These are phyloP conservation scores for Phytophthora quininea DNA, from an alignment of 352 stramenopile genomes.

Conservation along the genomic window DNA sequence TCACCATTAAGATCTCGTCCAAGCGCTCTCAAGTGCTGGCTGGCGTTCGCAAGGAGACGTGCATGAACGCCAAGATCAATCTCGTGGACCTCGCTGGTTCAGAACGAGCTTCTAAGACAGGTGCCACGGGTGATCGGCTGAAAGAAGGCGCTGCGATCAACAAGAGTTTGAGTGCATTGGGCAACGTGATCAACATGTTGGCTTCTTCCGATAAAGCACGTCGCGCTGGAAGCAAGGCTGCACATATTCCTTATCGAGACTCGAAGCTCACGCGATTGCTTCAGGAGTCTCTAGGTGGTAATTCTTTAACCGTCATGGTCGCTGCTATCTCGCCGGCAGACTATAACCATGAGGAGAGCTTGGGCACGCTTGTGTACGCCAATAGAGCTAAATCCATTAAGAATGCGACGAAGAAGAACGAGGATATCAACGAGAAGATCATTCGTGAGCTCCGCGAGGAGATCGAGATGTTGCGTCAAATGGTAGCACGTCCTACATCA, in stretches of 20 bases:
- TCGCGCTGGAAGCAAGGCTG: conserved; percentile 36
- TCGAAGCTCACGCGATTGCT: conserved; percentile 92
- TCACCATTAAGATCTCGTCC: conserved; percentile 91
- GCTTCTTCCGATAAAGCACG: conserved; percentile 50
- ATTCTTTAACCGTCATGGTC: conserved; percentile 95
- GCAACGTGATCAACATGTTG: conserved; percentile 93
- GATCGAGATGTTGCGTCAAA: conserved; percentile 90
- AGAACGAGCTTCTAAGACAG: conserved; percentile 89
- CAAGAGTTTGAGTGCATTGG: conserved; percentile 90
- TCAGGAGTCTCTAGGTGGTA: conserved; percentile 91
- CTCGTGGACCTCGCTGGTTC: conserved; percentile 92
- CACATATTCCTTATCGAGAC: conserved; percentile 91
- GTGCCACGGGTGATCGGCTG: conserved; percentile 82
- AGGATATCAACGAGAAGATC: conserved; percentile 92
- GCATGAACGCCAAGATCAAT: conserved; percentile 91
- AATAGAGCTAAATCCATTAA: conserved; percentile 93
- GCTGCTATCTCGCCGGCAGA: conserved; percentile 92
- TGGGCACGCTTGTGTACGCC: conserved; percentile 94
- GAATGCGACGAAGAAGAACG: conserved; percentile 88
- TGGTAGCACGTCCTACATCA: conserved; percentile 67
- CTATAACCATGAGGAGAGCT: conserved; percentile 93
- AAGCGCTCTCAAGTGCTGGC: conserved; percentile 69
- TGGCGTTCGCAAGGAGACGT: conserved; percentile 70
- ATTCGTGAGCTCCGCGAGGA: conserved; percentile 92
- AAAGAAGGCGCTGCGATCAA: conserved; percentile 95